Evolutionary conservation across 1,284 basidiomycete genomes (phyloP).

Genomic region (Amylostereum areolatum): DNA sequence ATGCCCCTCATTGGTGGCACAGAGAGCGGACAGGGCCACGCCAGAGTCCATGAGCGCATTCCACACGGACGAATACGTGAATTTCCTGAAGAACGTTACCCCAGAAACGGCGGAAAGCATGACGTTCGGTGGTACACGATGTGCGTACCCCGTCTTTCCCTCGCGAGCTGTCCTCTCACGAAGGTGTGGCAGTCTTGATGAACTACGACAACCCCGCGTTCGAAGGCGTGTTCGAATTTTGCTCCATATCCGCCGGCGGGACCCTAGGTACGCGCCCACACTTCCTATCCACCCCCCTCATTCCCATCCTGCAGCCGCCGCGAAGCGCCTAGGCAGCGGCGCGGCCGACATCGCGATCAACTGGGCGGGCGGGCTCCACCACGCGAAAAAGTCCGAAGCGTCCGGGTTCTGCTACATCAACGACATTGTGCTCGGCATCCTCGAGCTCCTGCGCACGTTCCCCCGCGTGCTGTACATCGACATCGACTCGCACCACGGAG

Average conservation of each 20-base stretch:
- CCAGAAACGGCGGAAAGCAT: conserved; percentile 85
- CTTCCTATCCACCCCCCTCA: not conserved
- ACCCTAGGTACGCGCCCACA: conserved; percentile 59
- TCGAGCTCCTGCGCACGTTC: conserved; percentile 79
- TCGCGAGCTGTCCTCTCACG: conserved; percentile 6
- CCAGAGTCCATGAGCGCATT: conserved; percentile 86
- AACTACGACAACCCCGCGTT: conserved; percentile 97
- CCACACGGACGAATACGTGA: conserved; percentile 97
- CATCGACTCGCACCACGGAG: conserved; percentile 97
- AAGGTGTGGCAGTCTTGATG: conserved; percentile 52
- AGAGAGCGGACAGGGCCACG: conserved; percentile 80
- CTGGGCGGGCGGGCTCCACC: conserved; percentile 97
- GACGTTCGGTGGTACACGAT: conserved; percentile 79
- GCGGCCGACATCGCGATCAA: conserved; percentile 92
- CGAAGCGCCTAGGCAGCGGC: conserved; percentile 76
- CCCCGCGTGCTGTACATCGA: conserved; percentile 95
- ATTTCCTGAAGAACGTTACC: conserved; percentile 83
- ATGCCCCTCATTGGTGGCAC: conserved; percentile 4
- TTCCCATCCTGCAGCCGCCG: conserved; percentile 54
- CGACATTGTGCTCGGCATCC: conserved; percentile 87
- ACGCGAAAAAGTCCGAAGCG: conserved; percentile 96
- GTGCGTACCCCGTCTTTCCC: conserved; percentile 40
- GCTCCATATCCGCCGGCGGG: conserved; percentile 93
- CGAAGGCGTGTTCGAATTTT: conserved; percentile 96
- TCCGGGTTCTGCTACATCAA: conserved; percentile 98